A percentile compares a stretch with the other conserved stretches of the same genome.
Evolutionary conservation across 306 rosid genomes (phyloP).

Genomic region (Mimosa pudica): DNA sequence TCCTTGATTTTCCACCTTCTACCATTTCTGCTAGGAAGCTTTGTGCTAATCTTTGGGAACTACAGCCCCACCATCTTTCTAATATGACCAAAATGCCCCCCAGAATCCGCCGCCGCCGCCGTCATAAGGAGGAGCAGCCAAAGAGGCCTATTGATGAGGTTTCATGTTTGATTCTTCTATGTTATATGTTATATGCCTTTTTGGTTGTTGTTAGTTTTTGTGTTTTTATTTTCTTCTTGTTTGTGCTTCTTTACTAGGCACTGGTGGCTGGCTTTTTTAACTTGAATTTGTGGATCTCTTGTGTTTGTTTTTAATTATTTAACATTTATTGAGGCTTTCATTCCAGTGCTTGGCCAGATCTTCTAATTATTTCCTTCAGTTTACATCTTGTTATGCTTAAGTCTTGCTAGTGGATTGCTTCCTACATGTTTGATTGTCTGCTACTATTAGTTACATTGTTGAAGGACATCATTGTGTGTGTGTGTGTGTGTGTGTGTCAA

Average conservation of each 20-base stretch:
- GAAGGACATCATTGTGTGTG: no score
- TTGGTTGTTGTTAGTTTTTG: not conserved
- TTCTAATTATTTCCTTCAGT: not conserved
- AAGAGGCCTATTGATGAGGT: conserved; percentile 51
- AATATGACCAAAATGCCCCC: conserved; percentile 43
- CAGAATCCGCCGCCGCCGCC: conserved; percentile 48
- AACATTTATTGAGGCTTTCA: not conserved
- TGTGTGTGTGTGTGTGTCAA: not conserved
- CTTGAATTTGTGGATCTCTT: conserved; percentile 19
- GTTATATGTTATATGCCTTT: not conserved
- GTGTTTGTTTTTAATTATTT: conserved; percentile 19
- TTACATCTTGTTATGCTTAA: not conserved
- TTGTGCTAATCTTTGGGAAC: conserved; percentile 73
- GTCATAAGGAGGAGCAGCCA: conserved; percentile 40
- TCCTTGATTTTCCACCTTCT: conserved; percentile 44
- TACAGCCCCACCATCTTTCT: conserved; percentile 49
- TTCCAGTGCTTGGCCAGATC: not conserved
- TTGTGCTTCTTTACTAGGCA: not conserved
- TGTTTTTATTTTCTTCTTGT: not conserved
- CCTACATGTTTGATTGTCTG: conserved; percentile 9
- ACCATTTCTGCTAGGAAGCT: conserved; percentile 74
- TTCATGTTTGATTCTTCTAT: not conserved
- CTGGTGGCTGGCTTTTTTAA: not conserved
- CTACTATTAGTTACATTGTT: not conserved
- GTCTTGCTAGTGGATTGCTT: not conserved